Evolutionary conservation across 2,329 filamentous ascomycete species (phyloP).

Genomic region (Ophiosphaerella narmari): DNA sequence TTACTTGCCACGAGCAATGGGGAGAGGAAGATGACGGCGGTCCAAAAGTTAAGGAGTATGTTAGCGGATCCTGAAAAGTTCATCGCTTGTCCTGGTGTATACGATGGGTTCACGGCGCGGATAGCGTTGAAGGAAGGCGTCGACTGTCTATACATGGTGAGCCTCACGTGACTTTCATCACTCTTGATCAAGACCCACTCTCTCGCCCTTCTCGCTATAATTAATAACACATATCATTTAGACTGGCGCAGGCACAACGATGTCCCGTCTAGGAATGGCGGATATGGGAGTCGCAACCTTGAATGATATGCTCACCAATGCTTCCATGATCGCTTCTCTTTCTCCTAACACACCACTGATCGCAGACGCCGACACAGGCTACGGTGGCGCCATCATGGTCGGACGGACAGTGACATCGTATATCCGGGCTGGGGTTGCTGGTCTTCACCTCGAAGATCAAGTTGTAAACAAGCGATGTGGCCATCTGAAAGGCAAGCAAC

Average conservation of each 20-base stretch:
- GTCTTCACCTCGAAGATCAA: slow-evolving; percentile 67
- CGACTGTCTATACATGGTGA: slow-evolving; percentile 69
- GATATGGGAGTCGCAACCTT: slow-evolving; percentile 67
- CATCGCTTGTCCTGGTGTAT: slow-evolving; percentile 67
- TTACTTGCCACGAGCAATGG: slow-evolving; percentile 6
- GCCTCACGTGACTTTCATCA: slow-evolving; percentile 9
- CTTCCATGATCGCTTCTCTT: slow-evolving; percentile 67
- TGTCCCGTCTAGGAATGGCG: slow-evolving; percentile 64
- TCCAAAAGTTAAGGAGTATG: slow-evolving; percentile 38
- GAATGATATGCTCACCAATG: slow-evolving; percentile 66
- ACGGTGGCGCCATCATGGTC: slow-evolving; percentile 53
- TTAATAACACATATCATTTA: slow-evolving; percentile 26
- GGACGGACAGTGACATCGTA: slow-evolving; percentile 60
- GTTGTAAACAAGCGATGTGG: slow-evolving; percentile 68
- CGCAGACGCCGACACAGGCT: slow-evolving; percentile 65
- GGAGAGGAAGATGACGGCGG: slow-evolving; percentile 24
- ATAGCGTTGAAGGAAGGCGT: slow-evolving; percentile 67
- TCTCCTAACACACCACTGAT: slow-evolving; percentile 62
- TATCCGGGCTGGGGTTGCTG: slow-evolving; percentile 61
- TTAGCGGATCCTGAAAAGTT: slow-evolving; percentile 39
- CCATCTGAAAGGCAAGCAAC: slow-evolving; percentile 64
- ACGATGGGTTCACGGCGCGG: slow-evolving; percentile 69
- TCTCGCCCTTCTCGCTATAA: not conserved
- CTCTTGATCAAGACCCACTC: not conserved
- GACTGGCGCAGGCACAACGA: slow-evolving; percentile 67